phyloP scores from a whole-genome alignment of 2,329 filamentous ascomycete genomes.

The Orbilia ellipsospora region DNA sequence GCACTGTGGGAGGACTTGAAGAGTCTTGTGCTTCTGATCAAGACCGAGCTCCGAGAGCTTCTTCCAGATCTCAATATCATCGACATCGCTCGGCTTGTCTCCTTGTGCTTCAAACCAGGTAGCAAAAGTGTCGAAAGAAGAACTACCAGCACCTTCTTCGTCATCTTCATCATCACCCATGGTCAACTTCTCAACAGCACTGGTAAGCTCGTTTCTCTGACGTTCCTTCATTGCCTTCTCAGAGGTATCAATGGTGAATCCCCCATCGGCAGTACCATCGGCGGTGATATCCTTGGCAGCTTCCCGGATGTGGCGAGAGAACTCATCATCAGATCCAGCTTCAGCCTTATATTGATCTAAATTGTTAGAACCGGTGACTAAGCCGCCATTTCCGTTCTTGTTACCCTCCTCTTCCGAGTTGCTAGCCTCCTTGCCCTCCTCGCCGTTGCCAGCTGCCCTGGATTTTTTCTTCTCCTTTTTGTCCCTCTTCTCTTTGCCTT shows the following conservation, averaged over 20 bases:
- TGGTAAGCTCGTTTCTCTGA: slow-evolving; percentile 84
- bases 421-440: slow-evolving; percentile 63
- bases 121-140: slow-evolving; percentile 87
- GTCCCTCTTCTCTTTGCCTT: slow-evolving; percentile 82
- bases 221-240: slow-evolving; percentile 94
- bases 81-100: slow-evolving; percentile 78
- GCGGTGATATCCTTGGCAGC: slow-evolving; percentile 78
- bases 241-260: slow-evolving; percentile 97
- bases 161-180: slow-evolving; percentile 79
- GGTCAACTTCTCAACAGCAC: slow-evolving; percentile 91
- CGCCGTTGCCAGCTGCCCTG: slow-evolving; percentile 67
- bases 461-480: slow-evolving; percentile 91
- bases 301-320: slow-evolving; percentile 78
- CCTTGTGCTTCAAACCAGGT: slow-evolving; percentile 83
- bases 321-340: slow-evolving; percentile 88
- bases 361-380: slow-evolving; percentile 62
- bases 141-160: slow-evolving; percentile 81
- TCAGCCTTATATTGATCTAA: slow-evolving; percentile 69
- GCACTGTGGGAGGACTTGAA: slow-evolving; percentile 90
- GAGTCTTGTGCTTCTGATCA: slow-evolving; percentile 90
- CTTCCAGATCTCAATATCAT: slow-evolving; percentile 90
- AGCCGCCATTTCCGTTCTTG: slow-evolving; percentile 68
- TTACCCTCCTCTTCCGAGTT: slow-evolving; percentile 70
- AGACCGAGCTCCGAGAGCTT: slow-evolving; percentile 98
- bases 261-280: slow-evolving; percentile 69